These are phyloP conservation scores for Sarocladium kiliense DNA, from an alignment of 2,329 filamentous ascomycete species.

Conservation along the genomic window DNA sequence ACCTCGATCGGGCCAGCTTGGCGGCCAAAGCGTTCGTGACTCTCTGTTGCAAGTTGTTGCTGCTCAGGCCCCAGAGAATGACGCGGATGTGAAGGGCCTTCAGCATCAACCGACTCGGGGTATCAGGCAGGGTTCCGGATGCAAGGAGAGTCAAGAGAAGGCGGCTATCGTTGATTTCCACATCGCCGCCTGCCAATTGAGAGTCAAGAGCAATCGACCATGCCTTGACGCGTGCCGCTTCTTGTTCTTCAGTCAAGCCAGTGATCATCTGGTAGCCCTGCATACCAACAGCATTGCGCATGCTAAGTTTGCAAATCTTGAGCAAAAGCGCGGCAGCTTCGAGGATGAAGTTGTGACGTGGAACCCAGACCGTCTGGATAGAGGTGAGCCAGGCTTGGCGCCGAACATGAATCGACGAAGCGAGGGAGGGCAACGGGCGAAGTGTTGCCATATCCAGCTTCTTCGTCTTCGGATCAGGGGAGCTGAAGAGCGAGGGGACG, in stretches of 20 bases:
- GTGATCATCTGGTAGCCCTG: constrained; percentile 74
- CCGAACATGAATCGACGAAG: constrained; percentile 79
- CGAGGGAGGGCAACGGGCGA: constrained; percentile 61
- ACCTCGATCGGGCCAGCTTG: constrained; percentile 69
- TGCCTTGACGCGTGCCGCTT: constrained; percentile 79
- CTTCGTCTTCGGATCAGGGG: constrained; percentile 43
- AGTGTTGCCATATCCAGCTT: constrained; percentile 39
- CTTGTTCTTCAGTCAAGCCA: constrained; percentile 77
- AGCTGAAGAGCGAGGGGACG: constrained; percentile 46
- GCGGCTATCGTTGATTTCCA: constrained; percentile 82
- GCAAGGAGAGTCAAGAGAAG: constrained; percentile 82
- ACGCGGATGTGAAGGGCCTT: constrained; percentile 90
- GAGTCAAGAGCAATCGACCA: constrained; percentile 93
- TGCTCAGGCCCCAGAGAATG: constrained; percentile 70
- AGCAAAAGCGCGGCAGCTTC: constrained; percentile 76
- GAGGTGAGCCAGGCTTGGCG: constrained; percentile 90
- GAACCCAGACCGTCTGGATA: constrained; percentile 88
- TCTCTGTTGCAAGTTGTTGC: constrained; percentile 40
- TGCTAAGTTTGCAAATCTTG: constrained; percentile 76
- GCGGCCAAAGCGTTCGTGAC: constrained; percentile 66
- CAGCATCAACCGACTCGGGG: constrained; percentile 78
- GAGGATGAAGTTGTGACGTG: constrained; percentile 77
- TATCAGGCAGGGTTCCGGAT: constrained; percentile 79
- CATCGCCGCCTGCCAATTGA: constrained; percentile 84
- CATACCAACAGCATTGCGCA: constrained; percentile 72